Evolutionary conservation across 495 filamentous ascomycete species (phyloP).

Genomic region (Xylaria palmicola): DNA sequence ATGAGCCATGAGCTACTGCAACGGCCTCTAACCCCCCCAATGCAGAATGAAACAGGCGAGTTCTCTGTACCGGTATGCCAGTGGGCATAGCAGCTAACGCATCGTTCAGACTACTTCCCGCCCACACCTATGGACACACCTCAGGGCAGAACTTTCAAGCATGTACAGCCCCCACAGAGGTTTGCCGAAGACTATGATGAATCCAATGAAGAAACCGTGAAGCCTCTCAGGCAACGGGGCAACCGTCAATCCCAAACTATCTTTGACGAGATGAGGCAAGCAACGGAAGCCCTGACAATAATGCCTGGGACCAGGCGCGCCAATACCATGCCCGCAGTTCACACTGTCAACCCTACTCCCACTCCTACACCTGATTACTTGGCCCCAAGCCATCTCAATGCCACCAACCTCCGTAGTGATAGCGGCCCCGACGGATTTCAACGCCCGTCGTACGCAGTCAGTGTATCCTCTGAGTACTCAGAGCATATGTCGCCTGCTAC

Average conservation of each 20-base stretch:
- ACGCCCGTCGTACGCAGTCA: constrained; percentile 20
- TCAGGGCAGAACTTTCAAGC: constrained; percentile 36
- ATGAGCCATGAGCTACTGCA: constrained; percentile 39
- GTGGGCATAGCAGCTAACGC: background rate
- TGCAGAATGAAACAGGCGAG: constrained; percentile 56
- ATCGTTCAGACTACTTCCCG: constrained; percentile 44
- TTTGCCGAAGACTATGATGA: constrained; percentile 54
- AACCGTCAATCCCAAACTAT: constrained; percentile 28
- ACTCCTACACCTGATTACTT: constrained; percentile 55
- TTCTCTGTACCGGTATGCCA: background rate
- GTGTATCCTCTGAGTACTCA: constrained; percentile 30
- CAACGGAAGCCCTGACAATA: constrained; percentile 42
- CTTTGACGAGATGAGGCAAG: constrained; percentile 47
- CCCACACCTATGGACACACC: constrained; percentile 50
- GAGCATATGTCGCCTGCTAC: constrained; percentile 43
- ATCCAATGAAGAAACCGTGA: constrained; percentile 60
- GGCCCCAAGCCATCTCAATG: constrained; percentile 52
- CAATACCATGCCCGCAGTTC: constrained; percentile 39
- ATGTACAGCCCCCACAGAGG: constrained; percentile 30
- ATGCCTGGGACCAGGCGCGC: constrained; percentile 35
- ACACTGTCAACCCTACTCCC: constrained; percentile 45
- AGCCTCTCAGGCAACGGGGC: constrained; percentile 38
- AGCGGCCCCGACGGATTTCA: constrained; percentile 39
- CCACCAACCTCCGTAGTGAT: constrained; percentile 52
- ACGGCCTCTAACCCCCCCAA: constrained; percentile 58